A percentile compares a stretch with the other conserved stretches of the same genome.
Evolutionary conservation across 1,284 basidiomycete genomes (phyloP).

Genomic region (Rhodotorula sp.): DNA sequence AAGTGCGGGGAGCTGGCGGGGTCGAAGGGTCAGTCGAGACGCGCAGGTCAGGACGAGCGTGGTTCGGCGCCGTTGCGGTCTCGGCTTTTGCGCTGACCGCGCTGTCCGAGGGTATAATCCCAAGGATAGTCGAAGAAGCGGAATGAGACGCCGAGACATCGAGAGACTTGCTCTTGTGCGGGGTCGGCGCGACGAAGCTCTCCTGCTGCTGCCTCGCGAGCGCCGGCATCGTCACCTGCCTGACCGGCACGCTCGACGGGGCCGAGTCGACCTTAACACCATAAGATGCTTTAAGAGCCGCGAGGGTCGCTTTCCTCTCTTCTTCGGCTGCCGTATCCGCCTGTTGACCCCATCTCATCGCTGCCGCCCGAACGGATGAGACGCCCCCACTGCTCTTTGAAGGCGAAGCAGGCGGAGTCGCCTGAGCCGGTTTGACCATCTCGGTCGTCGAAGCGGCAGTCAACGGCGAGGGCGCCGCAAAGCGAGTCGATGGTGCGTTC

Average conservation of each 20-base stretch:
- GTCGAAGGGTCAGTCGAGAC: not conserved
- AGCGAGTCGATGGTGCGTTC: not conserved
- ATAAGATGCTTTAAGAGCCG: constrained; percentile 31
- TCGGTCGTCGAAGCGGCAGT: not conserved
- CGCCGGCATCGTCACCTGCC: not conserved
- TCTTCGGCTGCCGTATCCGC: constrained; percentile 4
- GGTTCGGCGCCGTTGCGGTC: not conserved
- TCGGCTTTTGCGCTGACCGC: no score
- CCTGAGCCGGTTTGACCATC: not conserved
- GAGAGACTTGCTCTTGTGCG: constrained; percentile 4
- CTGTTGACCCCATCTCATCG: constrained; percentile 19
- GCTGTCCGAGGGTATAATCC: no score
- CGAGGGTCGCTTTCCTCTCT: constrained; percentile 14
- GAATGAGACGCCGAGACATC: not conserved
- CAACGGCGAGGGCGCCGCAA: not conserved
- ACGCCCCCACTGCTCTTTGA: not conserved
- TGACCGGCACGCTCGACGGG: not conserved
- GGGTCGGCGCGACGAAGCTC: not conserved
- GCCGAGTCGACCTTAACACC: constrained; percentile 19
- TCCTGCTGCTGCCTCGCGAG: not conserved
- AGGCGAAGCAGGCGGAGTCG: constrained; percentile 7
- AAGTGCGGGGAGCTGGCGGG: not conserved
- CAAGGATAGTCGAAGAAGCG: not conserved
- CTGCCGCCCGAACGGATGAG: constrained; percentile 7
- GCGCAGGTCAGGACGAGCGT: not conserved